These are phyloP conservation scores for Penicillium pancosmium DNA, from an alignment of 495 filamentous ascomycete species.

Conservation along the genomic window DNA sequence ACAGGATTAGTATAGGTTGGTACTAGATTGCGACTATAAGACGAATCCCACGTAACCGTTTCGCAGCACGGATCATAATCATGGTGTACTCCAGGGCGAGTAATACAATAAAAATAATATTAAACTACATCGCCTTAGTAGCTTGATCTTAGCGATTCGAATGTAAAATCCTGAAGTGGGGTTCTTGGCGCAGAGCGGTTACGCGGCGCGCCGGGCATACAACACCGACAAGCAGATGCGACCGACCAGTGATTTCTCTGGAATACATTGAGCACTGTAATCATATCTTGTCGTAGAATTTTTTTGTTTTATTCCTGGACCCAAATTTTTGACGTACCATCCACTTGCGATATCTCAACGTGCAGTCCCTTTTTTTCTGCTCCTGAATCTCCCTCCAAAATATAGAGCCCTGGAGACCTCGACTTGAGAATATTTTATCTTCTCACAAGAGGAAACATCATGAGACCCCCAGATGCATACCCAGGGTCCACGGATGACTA, in stretches of 20 bases:
- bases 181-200: slow-evolving; percentile 3
- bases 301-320: neutral
- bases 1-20: too few relatives aligned
- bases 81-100: too few relatives aligned
- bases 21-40: too few relatives aligned
- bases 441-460: too few relatives aligned
- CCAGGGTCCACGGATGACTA: neutral
- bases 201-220: neutral
- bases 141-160: neutral
- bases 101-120: neutral
- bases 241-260: neutral
- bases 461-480: too few relatives aligned
- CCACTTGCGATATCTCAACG: neutral
- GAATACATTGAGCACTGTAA: neutral
- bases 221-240: neutral
- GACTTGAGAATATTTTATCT: too few relatives aligned
- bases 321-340: neutral
- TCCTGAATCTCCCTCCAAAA: too few relatives aligned
- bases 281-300: neutral
- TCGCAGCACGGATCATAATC: too few relatives aligned
- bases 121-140: neutral
- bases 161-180: neutral
- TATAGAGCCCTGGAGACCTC: too few relatives aligned
- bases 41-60: too few relatives aligned
- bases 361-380: neutral